phyloP scores from a whole-genome alignment of 495 filamentous ascomycete genomes.

The Talaromyces trachyspermus region DNA sequence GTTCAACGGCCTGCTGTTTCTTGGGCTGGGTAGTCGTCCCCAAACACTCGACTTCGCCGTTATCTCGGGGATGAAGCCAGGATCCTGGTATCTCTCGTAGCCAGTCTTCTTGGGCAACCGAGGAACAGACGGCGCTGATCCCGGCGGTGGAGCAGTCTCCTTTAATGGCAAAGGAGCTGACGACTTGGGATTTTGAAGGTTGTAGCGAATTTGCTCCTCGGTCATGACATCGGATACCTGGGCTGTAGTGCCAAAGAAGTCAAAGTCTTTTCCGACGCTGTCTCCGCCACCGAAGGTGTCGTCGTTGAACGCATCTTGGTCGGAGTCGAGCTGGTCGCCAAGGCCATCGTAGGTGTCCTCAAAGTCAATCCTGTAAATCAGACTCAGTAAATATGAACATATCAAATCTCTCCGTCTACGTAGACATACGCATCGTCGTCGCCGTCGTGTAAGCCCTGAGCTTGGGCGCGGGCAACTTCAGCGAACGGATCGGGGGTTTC shows the following conservation, averaged over 20 bases:
- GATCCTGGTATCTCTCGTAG: conserved; percentile 80
- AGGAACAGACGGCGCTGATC: conserved; percentile 28
- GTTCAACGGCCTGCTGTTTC: conserved; percentile 21
- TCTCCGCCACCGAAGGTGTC: conserved; percentile 73
- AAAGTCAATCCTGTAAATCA: conserved; percentile 63
- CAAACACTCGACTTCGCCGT: conserved; percentile 91
- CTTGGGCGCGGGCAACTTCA: conserved; percentile 52
- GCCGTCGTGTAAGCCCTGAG: conserved; percentile 34
- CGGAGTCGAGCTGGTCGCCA: conserved; percentile 85
- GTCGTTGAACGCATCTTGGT: conserved; percentile 92
- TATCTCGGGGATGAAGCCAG: conserved; percentile 71
- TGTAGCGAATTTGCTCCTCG: conserved; percentile 81
- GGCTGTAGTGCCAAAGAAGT: conserved; percentile 90
- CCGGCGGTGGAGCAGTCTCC: conserved; percentile 22
- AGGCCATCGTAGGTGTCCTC: conserved; percentile 98
- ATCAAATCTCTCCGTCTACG: not conserved
- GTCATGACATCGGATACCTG: conserved; percentile 75
- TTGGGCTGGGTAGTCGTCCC: conserved; percentile 64
- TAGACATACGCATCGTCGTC: conserved; percentile 68
- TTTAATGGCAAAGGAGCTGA: conserved; percentile 19
- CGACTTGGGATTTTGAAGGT: conserved; percentile 51
- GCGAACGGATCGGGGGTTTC: conserved; percentile 86
- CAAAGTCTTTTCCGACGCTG: conserved; percentile 82
- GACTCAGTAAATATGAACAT: conserved; percentile 1
- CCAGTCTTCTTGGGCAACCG: conserved; percentile 61